Evolutionary conservation across 345 rosid genomes (phyloP).

Genomic region (Hypericum perforatum): DNA sequence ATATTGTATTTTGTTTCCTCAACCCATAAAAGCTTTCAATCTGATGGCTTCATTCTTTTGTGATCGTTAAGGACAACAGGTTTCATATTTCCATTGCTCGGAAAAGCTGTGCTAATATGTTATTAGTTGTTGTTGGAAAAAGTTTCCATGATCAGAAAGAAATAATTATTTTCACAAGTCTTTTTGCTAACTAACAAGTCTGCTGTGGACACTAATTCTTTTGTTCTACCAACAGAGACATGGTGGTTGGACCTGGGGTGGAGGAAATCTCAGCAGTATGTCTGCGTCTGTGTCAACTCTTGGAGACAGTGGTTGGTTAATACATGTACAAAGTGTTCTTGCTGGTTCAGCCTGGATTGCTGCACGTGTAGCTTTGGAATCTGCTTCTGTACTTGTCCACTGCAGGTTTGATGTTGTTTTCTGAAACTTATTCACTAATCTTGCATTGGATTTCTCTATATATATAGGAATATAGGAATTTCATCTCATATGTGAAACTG

Average conservation of each 20-base stretch:
- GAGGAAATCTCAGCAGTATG: conserved; percentile 99
- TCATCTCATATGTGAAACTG: conserved; percentile 1
- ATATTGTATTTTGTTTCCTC: too few species aligned
- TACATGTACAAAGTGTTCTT: conserved; percentile 86
- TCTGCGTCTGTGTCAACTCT: conserved; percentile 97
- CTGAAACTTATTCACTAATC: background rate
- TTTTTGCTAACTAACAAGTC: background rate
- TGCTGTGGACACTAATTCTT: conserved; percentile 6
- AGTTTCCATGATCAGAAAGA: too few species aligned
- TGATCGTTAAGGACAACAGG: too few species aligned
- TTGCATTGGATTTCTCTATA: too few species aligned
- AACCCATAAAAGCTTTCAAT: too few species aligned
- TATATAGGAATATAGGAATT: too few species aligned
- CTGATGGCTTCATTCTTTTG: too few species aligned
- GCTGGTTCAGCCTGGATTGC: conserved; percentile 99
- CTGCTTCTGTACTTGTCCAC: conserved; percentile 95
- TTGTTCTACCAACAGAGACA: conserved; percentile 49
- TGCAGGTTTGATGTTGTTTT: conserved; percentile 57
- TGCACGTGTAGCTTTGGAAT: conserved; percentile 82
- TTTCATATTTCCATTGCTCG: too few species aligned
- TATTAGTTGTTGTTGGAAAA: too few species aligned
- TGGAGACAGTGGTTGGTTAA: conserved; percentile 97
- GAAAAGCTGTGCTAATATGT: too few species aligned
- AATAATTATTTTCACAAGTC: too few species aligned
- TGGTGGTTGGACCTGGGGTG: conserved; percentile 98